Percentiles rank a stretch among this genome's conserved stretches.
Evolutionary conservation across 192 early-diverging fungal species (phyloP).

Genomic region (Phycomyces nitens): DNA sequence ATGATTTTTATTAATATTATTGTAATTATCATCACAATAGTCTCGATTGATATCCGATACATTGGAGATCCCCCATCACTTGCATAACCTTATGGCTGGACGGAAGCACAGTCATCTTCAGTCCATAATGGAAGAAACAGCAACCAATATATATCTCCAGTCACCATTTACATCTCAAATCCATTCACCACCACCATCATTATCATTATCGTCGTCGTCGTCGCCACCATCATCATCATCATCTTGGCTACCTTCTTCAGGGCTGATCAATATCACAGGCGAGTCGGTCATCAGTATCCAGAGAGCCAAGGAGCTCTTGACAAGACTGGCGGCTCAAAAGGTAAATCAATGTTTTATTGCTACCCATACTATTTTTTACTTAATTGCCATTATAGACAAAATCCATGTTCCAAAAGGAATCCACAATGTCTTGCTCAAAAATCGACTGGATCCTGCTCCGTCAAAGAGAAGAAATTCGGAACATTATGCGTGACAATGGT

Average conservation of each 20-base stretch:
- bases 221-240: too few species aligned
- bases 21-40: constrained; percentile 20
- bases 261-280: too few species aligned
- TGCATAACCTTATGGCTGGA: constrained; percentile 28
- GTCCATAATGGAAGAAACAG: constrained; percentile 29
- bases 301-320: constrained; percentile 50
- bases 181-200: too few species aligned
- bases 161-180: constrained; percentile 41
- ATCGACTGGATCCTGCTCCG: constrained; percentile 75
- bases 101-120: constrained; percentile 19
- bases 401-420: constrained; percentile 39
- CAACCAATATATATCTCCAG: constrained; percentile 72
- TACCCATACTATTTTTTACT: not conserved
- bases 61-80: constrained; percentile 21
- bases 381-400: constrained; percentile 36
- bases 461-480: constrained; percentile 55
- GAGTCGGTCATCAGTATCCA: too few species aligned
- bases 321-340: constrained; percentile 39
- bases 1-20: not conserved
- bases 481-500: constrained; percentile 80
- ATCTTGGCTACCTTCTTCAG: too few species aligned
- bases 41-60: constrained; percentile 16
- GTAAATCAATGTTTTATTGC: constrained; percentile 26
- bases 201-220: too few species aligned
- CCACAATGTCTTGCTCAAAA: constrained; percentile 55